Percentiles rank a stretch among this genome's conserved stretches.
Evolutionary conservation across 441 rosid species (phyloP).

Genomic region (Gossypium lobatum): DNA sequence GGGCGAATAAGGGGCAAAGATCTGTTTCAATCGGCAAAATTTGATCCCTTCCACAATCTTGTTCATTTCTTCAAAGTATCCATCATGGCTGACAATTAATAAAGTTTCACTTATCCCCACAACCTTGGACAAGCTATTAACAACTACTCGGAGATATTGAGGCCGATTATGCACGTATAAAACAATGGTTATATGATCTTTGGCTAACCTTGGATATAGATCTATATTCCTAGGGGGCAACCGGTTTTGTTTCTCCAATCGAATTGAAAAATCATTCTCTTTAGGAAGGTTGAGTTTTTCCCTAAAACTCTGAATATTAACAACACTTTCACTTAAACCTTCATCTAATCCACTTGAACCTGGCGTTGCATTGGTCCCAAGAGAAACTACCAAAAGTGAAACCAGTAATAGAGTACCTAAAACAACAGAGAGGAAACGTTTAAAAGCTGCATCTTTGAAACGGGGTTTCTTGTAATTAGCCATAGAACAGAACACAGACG

Average conservation of each 20-base stretch:
- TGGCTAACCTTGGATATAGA: slow-evolving; percentile 54
- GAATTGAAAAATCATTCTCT: slow-evolving; percentile 45
- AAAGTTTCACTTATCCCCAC: slow-evolving; percentile 82
- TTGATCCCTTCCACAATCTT: slow-evolving; percentile 62
- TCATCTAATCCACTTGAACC: slow-evolving; percentile 27
- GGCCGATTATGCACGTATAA: slow-evolving; percentile 88
- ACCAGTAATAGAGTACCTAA: slow-evolving; percentile 46
- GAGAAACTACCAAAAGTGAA: slow-evolving; percentile 40
- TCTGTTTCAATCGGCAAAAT: slow-evolving; percentile 90
- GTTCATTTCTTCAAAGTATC: slow-evolving; percentile 84
- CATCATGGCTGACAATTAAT: slow-evolving; percentile 89
- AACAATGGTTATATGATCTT: slow-evolving; percentile 67
- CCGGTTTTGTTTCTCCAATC: slow-evolving; percentile 51
- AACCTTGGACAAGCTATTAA: slow-evolving; percentile 71
- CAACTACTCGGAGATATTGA: slow-evolving; percentile 68
- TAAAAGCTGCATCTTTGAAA: slow-evolving; percentile 39
- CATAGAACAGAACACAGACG: slow-evolving; percentile 32
- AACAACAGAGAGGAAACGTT: slow-evolving; percentile 42
- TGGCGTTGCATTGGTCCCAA: slow-evolving; percentile 33
- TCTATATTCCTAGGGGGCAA: slow-evolving; percentile 66
- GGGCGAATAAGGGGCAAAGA: slow-evolving; percentile 78
- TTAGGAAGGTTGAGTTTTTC: slow-evolving; percentile 41
- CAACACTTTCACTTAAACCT: slow-evolving; percentile 23
- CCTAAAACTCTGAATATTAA: slow-evolving; percentile 21
- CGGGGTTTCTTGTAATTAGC: slow-evolving; percentile 55